These are phyloP conservation scores for Podila minutissima DNA, from an alignment of 192 early-diverging fungal species.

Conservation along the genomic window DNA sequence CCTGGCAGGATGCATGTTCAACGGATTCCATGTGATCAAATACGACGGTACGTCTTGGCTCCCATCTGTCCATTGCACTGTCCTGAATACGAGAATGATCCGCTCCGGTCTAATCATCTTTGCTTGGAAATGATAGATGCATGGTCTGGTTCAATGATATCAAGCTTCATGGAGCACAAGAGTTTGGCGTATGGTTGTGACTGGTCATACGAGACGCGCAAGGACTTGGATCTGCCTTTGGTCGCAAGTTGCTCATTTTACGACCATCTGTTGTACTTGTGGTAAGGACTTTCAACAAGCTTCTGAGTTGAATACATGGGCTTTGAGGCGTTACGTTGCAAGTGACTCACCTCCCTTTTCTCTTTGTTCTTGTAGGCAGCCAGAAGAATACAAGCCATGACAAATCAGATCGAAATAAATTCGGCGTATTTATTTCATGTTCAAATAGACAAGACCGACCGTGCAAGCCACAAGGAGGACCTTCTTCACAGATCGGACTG, in stretches of 20 bases:
- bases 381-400: not conserved
- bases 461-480: not conserved
- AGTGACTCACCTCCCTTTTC: not conserved
- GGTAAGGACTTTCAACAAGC: constrained; percentile 50
- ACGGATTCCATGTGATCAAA: constrained; percentile 85
- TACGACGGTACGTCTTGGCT: constrained; percentile 42
- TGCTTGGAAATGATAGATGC: constrained; percentile 3
- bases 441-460: not conserved
- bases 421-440: no score
- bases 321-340: not conserved
- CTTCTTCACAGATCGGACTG: not conserved
- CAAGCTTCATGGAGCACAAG: constrained; percentile 74
- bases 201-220: constrained; percentile 66
- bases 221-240: constrained; percentile 40
- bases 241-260: constrained; percentile 85
- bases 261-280: constrained; percentile 78
- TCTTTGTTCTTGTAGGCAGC: not conserved
- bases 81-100: not conserved
- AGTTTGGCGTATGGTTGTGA: constrained; percentile 84
- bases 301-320: no score
- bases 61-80: not conserved
- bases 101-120: not conserved
- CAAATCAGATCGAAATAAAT: not conserved
- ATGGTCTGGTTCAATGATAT: constrained; percentile 16
- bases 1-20: constrained; percentile 91